phyloP scores from a whole-genome alignment of 768 basidiomycete species.

The Leucosporidium creatinivorum region DNA sequence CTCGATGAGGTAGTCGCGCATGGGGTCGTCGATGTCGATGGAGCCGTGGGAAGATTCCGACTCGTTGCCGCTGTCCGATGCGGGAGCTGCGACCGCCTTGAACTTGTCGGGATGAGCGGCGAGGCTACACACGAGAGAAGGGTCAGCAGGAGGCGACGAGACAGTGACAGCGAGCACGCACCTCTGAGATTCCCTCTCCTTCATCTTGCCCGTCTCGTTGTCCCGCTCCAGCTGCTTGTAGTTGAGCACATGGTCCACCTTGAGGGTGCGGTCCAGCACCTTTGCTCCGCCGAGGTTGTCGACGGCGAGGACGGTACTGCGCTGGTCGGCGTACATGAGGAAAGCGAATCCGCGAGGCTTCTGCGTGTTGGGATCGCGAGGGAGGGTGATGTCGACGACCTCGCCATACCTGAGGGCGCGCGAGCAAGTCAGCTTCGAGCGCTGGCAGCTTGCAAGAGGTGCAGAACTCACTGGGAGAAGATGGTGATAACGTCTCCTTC shows the following conservation, averaged over 20 bases:
- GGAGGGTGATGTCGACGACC: conserved; percentile 87
- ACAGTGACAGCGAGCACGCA: conserved; percentile 66
- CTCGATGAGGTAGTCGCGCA: conserved; percentile 82
- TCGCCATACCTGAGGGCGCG: conserved; percentile 75
- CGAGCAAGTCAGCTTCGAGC: conserved; percentile 7
- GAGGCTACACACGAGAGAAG: conserved; percentile 11
- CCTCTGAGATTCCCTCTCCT: conserved; percentile 74
- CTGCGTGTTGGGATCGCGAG: conserved; percentile 85
- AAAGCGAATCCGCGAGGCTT: conserved; percentile 89
- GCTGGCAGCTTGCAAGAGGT: not conserved
- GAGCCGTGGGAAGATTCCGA: conserved; percentile 64
- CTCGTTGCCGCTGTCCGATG: conserved; percentile 46
- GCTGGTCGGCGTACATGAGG: conserved; percentile 98
- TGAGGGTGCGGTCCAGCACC: conserved; percentile 73
- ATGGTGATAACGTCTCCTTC: conserved; percentile 97
- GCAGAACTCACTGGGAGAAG: conserved; percentile 71
- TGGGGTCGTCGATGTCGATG: conserved; percentile 94
- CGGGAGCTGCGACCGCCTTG: conserved; percentile 37
- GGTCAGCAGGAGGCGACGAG: conserved; percentile 42
- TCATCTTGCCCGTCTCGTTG: conserved; percentile 73
- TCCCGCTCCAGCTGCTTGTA: conserved; percentile 80
- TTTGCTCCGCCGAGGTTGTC: conserved; percentile 96
- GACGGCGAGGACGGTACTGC: conserved; percentile 89
- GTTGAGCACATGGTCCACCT: conserved; percentile 78
- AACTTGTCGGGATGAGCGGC: conserved; percentile 27